Conservation (phyloP, 208 protist species). For the Porcisia deanei region DNA sequence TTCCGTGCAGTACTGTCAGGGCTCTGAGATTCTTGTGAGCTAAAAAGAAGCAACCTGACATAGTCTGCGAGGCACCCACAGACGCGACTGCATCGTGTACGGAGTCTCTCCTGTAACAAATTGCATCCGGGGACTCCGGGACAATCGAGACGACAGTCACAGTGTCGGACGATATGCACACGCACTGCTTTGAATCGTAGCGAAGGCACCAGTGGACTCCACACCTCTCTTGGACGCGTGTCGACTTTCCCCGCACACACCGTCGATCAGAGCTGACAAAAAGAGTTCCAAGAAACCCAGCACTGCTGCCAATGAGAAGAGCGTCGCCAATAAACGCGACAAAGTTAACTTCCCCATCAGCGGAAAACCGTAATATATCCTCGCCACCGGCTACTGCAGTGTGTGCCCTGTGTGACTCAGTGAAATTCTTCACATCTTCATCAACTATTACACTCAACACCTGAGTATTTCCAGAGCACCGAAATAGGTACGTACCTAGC, state of each 20-base stretch:
- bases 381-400: background rate
- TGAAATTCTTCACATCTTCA: constrained; percentile 29
- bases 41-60: constrained; percentile 10
- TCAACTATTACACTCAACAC: constrained; percentile 34
- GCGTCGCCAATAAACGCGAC: constrained; percentile 28
- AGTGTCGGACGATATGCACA: constrained; percentile 7
- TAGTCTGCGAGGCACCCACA: constrained; percentile 5
- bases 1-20: constrained; percentile 15
- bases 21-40: constrained; percentile 6
- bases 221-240: constrained; percentile 6
- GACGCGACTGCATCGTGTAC: background rate
- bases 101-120: background rate
- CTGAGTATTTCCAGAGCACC: constrained; percentile 10
- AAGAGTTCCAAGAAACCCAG: constrained; percentile 25
- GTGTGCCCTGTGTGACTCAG: background rate
- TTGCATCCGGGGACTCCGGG: background rate
- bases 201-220: constrained; percentile 13
- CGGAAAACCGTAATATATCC: constrained; percentile 13
- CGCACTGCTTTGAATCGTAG: background rate
- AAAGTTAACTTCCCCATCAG: constrained; percentile 9
- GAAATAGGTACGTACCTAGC: constrained; percentile 35
- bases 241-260: constrained; percentile 3
- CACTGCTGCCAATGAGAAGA: constrained; percentile 26
- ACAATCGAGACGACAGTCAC: background rate
- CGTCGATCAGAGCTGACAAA: constrained; percentile 17